Evolutionary conservation across 164 flowering plant species (phyloP).

Genomic region (Cinnamomum micranthum): DNA sequence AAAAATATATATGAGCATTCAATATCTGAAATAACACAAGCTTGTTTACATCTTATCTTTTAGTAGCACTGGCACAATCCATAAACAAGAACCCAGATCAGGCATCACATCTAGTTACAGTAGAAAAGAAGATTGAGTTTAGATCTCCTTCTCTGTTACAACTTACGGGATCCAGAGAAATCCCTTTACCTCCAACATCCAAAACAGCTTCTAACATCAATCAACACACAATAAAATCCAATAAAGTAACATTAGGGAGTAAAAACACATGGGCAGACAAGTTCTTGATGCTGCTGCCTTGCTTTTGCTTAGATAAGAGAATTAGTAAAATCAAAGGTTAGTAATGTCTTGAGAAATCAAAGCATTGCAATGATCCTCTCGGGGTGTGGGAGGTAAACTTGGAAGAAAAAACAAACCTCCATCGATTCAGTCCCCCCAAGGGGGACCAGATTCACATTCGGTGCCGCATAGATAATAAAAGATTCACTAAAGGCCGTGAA

Average conservation of each 20-base stretch:
- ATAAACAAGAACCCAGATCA: slow-evolving; percentile 5
- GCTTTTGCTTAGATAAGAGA: not conserved
- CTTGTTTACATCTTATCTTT: slow-evolving; percentile 4
- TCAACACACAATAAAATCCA: slow-evolving; percentile 5
- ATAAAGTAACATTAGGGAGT: not conserved
- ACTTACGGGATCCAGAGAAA: not conserved
- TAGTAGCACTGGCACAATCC: slow-evolving; percentile 8
- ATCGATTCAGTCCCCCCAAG: not conserved
- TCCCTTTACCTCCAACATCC: slow-evolving; percentile 8
- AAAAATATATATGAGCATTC: slow-evolving; percentile 2
- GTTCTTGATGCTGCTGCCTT: not conserved
- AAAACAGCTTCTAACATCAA: slow-evolving; percentile 9
- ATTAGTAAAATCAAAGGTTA: slow-evolving; percentile 11
- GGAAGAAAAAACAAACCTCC: slow-evolving; percentile 10
- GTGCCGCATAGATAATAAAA: slow-evolving; percentile 1
- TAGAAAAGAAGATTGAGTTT: not conserved
- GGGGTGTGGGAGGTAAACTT: slow-evolving; percentile 9
- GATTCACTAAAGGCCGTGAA: slow-evolving; percentile 7
- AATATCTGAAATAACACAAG: slow-evolving; percentile 8
- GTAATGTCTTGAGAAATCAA: slow-evolving; percentile 6
- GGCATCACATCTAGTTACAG: slow-evolving; percentile 1
- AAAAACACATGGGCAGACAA: not conserved
- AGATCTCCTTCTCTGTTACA: not conserved
- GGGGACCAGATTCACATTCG: not conserved
- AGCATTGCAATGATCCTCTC: slow-evolving; percentile 3